These are phyloP conservation scores for Xylaria polymorpha DNA, from an alignment of 2,329 filamentous ascomycete genomes.

Conservation along the genomic window DNA sequence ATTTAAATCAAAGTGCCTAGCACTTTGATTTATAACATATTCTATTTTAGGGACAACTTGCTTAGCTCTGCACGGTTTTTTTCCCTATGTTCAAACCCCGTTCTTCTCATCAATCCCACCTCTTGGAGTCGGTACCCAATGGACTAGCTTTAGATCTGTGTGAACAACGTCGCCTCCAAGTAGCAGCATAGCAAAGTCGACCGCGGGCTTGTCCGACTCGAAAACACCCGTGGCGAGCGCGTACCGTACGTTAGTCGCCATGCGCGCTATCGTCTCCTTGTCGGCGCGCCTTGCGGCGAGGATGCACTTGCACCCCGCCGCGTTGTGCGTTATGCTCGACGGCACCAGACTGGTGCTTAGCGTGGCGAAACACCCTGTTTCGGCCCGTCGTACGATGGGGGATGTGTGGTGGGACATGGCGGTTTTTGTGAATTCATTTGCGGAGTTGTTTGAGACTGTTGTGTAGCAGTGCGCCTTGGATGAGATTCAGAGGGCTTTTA, in stretches of 20 bases:
- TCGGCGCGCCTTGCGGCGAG: conserved; percentile 20
- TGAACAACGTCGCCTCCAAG: conserved; percentile 38
- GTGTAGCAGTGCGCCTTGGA: too few species aligned
- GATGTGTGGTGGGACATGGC: conserved; percentile 7
- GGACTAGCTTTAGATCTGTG: not conserved
- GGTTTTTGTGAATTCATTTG: not conserved
- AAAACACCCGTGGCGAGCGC: conserved; percentile 37
- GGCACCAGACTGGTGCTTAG: conserved; percentile 34
- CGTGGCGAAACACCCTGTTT: conserved; percentile 38
- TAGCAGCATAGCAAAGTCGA: conserved; percentile 39
- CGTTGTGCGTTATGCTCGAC: conserved; percentile 18
- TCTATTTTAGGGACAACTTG: too few species aligned
- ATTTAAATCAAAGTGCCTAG: too few species aligned
- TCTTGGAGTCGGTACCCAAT: too few species aligned
- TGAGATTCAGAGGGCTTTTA: not conserved
- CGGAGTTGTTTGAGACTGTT: too few species aligned
- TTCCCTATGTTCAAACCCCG: too few species aligned
- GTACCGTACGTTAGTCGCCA: conserved; percentile 18
- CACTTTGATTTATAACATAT: too few species aligned
- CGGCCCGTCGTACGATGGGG: conserved; percentile 32
- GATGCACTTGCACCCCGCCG: conserved; percentile 37
- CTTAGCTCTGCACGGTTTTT: too few species aligned
- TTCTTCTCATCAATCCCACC: not conserved
- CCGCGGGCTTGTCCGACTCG: conserved; percentile 39
- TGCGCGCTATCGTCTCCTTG: conserved; percentile 6